Evolutionary conservation across 139 green algal genomes (phyloP), one percentile per base, ranked within the genome.

Genomic region (Picochlorum sp.): DNA sequence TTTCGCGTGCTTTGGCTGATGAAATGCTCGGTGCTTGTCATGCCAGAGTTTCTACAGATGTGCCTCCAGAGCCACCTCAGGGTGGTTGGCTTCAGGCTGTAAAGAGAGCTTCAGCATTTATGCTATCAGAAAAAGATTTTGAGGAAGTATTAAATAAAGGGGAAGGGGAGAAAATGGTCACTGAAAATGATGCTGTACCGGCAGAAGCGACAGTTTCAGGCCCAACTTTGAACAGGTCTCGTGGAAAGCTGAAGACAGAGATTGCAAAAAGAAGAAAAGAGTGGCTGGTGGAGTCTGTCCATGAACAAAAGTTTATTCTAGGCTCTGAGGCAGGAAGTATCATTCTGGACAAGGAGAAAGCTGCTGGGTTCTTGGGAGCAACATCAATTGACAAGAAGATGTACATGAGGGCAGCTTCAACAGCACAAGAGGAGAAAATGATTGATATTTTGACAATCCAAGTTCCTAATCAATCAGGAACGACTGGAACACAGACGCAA

Each of bases 371-470:
- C 16, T 18, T 20, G 6, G 16, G 6, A 35, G 50, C 50, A 18
- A 22, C 43, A 2, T 25, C 18, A 3, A 55, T 55, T 4, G 64
- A 71, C 36, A 50, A 55, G 26, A 71, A 71, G 33, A 57, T 50
- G 6, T 50, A 33, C 41, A 25, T 53, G 26, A 41, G 64, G 25
- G 7, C 65, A 8, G 10, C 65, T 10, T 18, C 54, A 4, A 25
- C 33, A 2, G 64, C 57, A 20, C 29, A 24, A 12, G 57, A 36
- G 6, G 40, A 35, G n/a, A 33, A 33, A 6, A 10, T 22, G 39
- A 10, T 39, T 24, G n/a, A n/a, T n/a, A n/a, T n/a, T n/a, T n/a
- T n/a, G n/a, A n/a, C n/a, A n/a, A n/a, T n/a, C n/a, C n/a, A n/a
- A n/a, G n/a, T n/a, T n/a, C n/a, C n/a, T n/a, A n/a, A n/a, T n/a